phyloP scores from a whole-genome alignment of 208 protist species.

The Crithidia fasciculata region DNA sequence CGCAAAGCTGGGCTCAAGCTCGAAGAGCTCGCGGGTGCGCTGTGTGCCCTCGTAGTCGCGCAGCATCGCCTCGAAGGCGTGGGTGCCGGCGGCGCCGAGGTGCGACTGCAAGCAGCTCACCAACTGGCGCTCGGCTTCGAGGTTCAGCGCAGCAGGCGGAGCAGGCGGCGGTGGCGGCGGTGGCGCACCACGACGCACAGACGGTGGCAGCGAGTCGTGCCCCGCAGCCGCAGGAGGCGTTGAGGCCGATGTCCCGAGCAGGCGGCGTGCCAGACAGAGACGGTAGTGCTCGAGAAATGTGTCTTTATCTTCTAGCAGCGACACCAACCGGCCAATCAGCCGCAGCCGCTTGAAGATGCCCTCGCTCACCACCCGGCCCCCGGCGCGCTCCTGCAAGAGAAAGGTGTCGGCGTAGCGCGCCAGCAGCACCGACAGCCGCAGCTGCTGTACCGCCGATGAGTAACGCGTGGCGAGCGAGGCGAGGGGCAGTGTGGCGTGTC shows the following conservation, averaged over 20 bases:
- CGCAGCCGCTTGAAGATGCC: slow-evolving; percentile 25
- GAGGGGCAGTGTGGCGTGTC: slow-evolving; percentile 36
- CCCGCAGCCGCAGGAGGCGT: background rate
- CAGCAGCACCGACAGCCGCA: slow-evolving; percentile 47
- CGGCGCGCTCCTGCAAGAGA: slow-evolving; percentile 28
- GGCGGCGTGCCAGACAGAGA: slow-evolving; percentile 50
- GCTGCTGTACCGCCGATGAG: slow-evolving; percentile 24
- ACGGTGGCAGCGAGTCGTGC: background rate
- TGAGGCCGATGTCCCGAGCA: slow-evolving; percentile 35
- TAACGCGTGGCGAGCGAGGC: slow-evolving; percentile 20
- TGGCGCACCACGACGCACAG: no score
- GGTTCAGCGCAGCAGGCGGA: slow-evolving; percentile 18
- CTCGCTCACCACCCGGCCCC: slow-evolving; percentile 21
- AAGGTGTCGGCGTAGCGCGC: slow-evolving; percentile 57
- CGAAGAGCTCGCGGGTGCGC: slow-evolving; percentile 34
- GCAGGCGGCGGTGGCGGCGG: background rate
- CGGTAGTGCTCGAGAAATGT: slow-evolving; percentile 66
- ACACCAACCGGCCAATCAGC: slow-evolving; percentile 42
- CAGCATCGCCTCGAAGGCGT: slow-evolving; percentile 73
- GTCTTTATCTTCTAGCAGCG: slow-evolving; percentile 69
- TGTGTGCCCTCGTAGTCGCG: slow-evolving; percentile 54
- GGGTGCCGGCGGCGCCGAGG: slow-evolving; percentile 43
- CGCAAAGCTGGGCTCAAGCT: slow-evolving; percentile 23
- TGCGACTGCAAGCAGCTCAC: slow-evolving; percentile 47
- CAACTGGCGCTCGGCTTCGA: slow-evolving; percentile 61